Conservation (phyloP, 1,284 basidiomycete genomes). For the Irpex lacteus region DNA sequence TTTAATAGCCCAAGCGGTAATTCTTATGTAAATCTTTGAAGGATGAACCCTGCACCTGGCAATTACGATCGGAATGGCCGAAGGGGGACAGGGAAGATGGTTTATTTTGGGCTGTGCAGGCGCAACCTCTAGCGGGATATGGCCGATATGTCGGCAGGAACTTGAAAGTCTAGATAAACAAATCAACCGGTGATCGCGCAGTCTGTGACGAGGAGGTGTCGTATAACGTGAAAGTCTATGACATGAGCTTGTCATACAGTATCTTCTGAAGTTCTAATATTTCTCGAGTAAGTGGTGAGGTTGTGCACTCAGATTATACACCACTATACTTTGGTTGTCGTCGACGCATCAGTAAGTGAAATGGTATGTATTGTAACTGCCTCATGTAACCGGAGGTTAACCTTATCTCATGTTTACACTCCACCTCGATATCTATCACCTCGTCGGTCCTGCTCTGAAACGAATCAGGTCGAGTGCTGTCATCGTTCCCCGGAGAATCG, state of each 20-base stretch:
- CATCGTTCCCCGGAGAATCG: background rate
- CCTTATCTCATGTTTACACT: background rate
- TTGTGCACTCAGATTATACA: background rate
- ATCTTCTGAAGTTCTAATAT: too few species aligned
- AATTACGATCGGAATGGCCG: background rate
- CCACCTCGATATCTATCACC: background rate
- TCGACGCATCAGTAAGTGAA: background rate
- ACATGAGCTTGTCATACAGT: background rate
- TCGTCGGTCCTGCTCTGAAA: background rate
- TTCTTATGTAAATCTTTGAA: too few species aligned
- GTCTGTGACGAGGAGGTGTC: background rate
- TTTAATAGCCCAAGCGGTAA: too few species aligned
- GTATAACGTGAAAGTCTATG: background rate
- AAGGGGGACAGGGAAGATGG: background rate
- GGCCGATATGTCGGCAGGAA: background rate
- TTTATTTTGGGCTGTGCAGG: background rate
- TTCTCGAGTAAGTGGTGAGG: background rate
- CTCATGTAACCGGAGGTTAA: background rate
- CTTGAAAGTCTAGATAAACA: background rate
- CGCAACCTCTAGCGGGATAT: background rate
- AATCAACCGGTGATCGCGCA: background rate
- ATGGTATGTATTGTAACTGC: background rate
- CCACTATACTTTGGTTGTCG: too few species aligned
- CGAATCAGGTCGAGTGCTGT: background rate
- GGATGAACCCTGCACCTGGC: too few species aligned